phyloP scores from a whole-genome alignment of 2,329 filamentous ascomycete genomes.

The Zasmidium cellare region DNA sequence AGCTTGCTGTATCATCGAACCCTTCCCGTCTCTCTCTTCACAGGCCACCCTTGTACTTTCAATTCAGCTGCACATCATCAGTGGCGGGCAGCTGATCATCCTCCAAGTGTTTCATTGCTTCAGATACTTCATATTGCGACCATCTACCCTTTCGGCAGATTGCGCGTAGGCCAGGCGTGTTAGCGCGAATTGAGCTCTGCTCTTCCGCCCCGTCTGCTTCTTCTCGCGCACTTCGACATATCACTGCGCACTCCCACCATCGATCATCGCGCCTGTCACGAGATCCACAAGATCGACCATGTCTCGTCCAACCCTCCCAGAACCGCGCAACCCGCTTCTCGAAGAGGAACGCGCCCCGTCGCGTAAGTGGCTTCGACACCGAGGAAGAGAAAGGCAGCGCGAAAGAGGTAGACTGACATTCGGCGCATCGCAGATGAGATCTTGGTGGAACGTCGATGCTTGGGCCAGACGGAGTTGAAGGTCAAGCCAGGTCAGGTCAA shows the following conservation, averaged over 20 bases:
- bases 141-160: not conserved
- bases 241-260: not conserved
- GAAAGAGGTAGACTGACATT: slow-evolving; percentile 13
- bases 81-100: not conserved
- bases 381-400: slow-evolving; percentile 3
- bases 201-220: not conserved
- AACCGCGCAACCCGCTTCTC: slow-evolving; percentile 66
- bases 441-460: slow-evolving; percentile 77
- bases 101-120: not conserved
- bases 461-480: slow-evolving; percentile 88
- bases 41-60: not conserved
- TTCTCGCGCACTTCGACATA: not conserved
- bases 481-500: slow-evolving; percentile 76
- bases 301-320: slow-evolving; percentile 50
- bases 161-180: not conserved
- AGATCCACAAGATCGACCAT: slow-evolving; percentile 16
- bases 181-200: not conserved
- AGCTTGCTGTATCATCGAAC: no score
- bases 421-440: slow-evolving; percentile 42
- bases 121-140: not conserved
- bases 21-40: not conserved
- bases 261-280: slow-evolving; percentile 1
- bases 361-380: slow-evolving; percentile 52
- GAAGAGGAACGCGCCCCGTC: slow-evolving; percentile 60
- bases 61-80: not conserved